A percentile compares a stretch with the other conserved stretches of the same genome.
phyloP scores from a whole-genome alignment of 805 yeast species.

The Starmera caribaea region DNA sequence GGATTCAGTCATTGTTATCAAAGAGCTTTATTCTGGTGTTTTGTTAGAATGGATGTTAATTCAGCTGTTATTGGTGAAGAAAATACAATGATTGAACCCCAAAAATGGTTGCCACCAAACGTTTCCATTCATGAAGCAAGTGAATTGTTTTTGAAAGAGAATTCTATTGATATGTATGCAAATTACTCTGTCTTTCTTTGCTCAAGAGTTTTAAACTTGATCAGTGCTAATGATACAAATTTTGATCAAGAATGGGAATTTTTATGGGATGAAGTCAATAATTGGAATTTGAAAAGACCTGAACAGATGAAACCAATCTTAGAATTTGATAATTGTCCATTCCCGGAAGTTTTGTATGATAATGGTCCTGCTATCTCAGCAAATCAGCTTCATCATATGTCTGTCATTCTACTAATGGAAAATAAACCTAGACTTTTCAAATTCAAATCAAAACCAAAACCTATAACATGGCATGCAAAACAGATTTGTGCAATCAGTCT shows the following conservation, averaged over 20 bases:
- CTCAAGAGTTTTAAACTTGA: constrained; percentile 26
- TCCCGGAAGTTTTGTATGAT: constrained; percentile 26
- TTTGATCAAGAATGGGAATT: constrained; percentile 30
- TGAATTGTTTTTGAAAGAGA: constrained; percentile 16
- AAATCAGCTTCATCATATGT: constrained; percentile 30
- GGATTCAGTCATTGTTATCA: constrained; percentile 26
- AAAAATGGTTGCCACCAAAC: constrained; percentile 26
- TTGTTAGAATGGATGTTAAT: constrained; percentile 32
- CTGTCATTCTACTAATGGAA: constrained; percentile 27
- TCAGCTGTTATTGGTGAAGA: constrained; percentile 28
- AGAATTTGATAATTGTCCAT: constrained; percentile 24
- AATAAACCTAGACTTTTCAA: constrained; percentile 29
- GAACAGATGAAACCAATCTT: constrained; percentile 24
- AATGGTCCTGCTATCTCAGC: constrained; percentile 28
- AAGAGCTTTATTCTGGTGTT: constrained; percentile 34
- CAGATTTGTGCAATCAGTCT: constrained; percentile 13
- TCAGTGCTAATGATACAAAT: constrained; percentile 17
- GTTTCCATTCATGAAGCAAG: constrained; percentile 14
- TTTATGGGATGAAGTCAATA: constrained; percentile 28
- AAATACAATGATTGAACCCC: constrained; percentile 25
- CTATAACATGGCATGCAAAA: constrained; percentile 17
- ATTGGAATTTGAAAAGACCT: constrained; percentile 30
- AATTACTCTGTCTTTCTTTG: constrained; percentile 30
- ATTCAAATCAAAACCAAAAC: constrained; percentile 11
- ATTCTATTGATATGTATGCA: constrained; percentile 26